Evolutionary conservation across 176 grass and related monocot species (phyloP), one percentile per base, ranked within the genome.

Genomic region (Cymbopogon citratus): DNA sequence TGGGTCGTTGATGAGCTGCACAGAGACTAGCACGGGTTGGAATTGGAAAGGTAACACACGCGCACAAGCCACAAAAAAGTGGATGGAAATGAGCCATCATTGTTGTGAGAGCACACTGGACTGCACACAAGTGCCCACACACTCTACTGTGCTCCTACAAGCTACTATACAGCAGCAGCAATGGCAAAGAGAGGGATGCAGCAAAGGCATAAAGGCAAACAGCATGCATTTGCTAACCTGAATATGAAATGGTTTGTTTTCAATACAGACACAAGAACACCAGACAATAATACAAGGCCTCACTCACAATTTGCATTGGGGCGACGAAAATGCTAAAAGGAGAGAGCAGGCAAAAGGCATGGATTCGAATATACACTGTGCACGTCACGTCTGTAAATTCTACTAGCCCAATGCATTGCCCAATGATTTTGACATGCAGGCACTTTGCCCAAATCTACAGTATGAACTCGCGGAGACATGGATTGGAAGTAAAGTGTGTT

Each of bases 21-120:
- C 48, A 49, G 0, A 49, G 45, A 15, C 15, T 35, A 36, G 5
- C 60, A 40, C 14, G 1, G 14, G 12, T 26, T 3, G 12, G 68
- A 3, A 38, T 49, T 8, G 68, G n/a, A 39, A 64, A 66, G 18
- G 52, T 61, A n/a, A 27, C 2, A 52, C 38, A 31, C 60, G 63
- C 38, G 31, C 31, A 33, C 31, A 14, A 6, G n/a, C n/a, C n/a
- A n/a, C n/a, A n/a, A 49, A 63, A 51, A 52, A 10, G 62, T 23
- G 8, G 11, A 71, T 14, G 72, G 10, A 83, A 71, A 79, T 63
- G 43, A 41, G 34, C 46, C 41, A 88, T 66, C 68, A 91, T 88
- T 87, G 59, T 24, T 33, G 44, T 83, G 49, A 74, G 38, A 87
- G 73, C 72, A 26, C 43, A 73, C 46, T 49, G 41, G n/a, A n/a